Evolutionary conservation across 2,329 filamentous ascomycete genomes (phyloP).

Genomic region (Blastomyces percursus): DNA sequence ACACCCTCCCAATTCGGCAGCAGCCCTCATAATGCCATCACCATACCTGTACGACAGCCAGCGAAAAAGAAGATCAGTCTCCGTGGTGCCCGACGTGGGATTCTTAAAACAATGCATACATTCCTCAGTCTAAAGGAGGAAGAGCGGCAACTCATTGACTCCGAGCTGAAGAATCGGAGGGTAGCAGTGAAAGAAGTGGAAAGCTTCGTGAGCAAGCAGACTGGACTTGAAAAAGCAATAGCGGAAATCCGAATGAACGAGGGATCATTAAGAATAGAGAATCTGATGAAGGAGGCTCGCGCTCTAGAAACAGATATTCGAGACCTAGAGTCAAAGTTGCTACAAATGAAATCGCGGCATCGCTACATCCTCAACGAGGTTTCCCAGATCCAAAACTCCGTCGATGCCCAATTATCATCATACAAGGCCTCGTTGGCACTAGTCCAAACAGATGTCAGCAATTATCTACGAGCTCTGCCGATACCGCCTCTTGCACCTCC

Average conservation of each 20-base stretch:
- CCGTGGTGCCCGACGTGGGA: conserved; percentile 43
- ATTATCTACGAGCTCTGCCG: conserved; percentile 42
- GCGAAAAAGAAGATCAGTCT: conserved; percentile 40
- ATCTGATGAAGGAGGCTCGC: conserved; percentile 41
- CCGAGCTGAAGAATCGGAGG: conserved; percentile 36
- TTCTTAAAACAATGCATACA: conserved; percentile 46
- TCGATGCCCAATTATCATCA: conserved; percentile 48
- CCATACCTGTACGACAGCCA: conserved; percentile 30
- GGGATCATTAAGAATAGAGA: conserved; percentile 34
- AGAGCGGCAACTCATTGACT: conserved; percentile 42
- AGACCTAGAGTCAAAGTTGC: conserved; percentile 45
- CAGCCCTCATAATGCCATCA: conserved; percentile 25
- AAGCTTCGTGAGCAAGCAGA: conserved; percentile 40
- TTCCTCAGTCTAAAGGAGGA: conserved; percentile 47
- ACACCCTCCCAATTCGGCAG: conserved; percentile 19
- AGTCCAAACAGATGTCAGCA: conserved; percentile 44
- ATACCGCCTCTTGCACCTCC: conserved; percentile 27
- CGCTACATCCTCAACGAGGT: conserved; percentile 43
- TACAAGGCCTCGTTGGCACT: conserved; percentile 47
- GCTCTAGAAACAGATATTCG: conserved; percentile 46
- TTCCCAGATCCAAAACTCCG: conserved; percentile 44
- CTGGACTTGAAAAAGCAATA: conserved; percentile 42
- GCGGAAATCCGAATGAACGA: conserved; percentile 37
- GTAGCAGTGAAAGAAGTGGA: conserved; percentile 42
- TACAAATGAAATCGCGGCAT: conserved; percentile 46